A percentile compares a stretch with the other conserved stretches of the same genome.
Conservation (phyloP, 768 basidiomycete genomes). For the Lactifluus volemus region DNA sequence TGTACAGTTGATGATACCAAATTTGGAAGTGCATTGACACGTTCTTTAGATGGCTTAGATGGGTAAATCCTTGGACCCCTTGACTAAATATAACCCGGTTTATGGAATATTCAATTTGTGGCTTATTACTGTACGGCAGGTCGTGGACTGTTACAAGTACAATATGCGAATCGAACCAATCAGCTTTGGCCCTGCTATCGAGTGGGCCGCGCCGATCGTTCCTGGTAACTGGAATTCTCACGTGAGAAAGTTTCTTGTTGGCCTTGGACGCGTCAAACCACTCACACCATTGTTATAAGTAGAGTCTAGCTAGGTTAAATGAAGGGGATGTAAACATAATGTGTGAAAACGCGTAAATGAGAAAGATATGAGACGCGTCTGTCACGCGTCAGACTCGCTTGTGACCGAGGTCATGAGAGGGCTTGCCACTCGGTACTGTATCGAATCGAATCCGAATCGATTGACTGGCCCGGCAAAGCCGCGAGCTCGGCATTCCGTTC, state of each 20-base stretch:
- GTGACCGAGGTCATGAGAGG: slow-evolving; percentile 15
- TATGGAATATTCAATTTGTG: not conserved
- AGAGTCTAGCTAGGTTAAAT: too few relatives aligned
- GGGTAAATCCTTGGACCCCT: not conserved
- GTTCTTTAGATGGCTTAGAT: not conserved
- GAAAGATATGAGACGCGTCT: slow-evolving; percentile 8
- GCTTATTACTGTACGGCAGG: not conserved
- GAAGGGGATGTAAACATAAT: too few relatives aligned
- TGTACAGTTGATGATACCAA: slow-evolving; percentile 17
- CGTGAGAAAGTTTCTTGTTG: slow-evolving; percentile 4
- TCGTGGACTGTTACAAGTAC: not conserved
- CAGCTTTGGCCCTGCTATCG: not conserved
- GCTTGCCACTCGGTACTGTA: not conserved
- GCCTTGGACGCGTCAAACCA: slow-evolving; percentile 3
- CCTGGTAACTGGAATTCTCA: slow-evolving; percentile 7
- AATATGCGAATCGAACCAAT: not conserved
- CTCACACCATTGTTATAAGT: not conserved
- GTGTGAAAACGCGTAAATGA: too few relatives aligned
- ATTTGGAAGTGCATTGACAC: not conserved
- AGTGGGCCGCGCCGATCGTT: not conserved
- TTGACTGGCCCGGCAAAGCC: slow-evolving; percentile 3
- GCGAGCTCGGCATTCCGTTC: not conserved
- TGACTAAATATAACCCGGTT: too few relatives aligned
- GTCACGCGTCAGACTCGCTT: slow-evolving; percentile 15
- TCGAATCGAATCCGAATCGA: not conserved